phyloP scores from a whole-genome alignment of 805 yeast genomes.

The Saccharomycopsis sp. region DNA sequence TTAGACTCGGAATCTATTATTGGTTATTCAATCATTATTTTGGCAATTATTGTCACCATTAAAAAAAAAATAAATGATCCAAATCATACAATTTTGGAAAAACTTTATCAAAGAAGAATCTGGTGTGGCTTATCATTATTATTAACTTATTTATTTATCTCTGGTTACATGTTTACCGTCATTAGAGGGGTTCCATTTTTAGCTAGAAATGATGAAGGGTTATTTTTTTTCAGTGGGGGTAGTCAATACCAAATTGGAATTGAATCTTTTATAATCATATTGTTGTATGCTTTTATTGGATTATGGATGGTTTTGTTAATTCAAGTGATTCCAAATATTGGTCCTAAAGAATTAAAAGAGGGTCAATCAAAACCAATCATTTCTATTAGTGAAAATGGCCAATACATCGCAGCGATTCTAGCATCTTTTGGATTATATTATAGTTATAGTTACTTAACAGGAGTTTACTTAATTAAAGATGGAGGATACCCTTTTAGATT shows the following conservation, averaged over 20 bases:
- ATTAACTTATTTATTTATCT: conserved; percentile 34
- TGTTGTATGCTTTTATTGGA: conserved; percentile 39
- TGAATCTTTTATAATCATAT: conserved; percentile 46
- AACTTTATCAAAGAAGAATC: conserved; percentile 19
- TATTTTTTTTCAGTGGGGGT: conserved; percentile 54
- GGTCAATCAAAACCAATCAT: background rate
- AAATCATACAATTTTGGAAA: conserved; percentile 4
- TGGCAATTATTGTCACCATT: conserved; percentile 9
- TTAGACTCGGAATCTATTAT: conserved; percentile 7
- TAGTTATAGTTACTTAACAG: conserved; percentile 32
- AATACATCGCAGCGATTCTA: conserved; percentile 18
- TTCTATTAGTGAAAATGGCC: background rate
- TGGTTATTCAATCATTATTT: conserved; percentile 3
- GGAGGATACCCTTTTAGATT: conserved; percentile 37
- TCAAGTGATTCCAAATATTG: conserved; percentile 16
- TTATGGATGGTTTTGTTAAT: conserved; percentile 31
- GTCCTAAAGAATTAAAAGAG: background rate
- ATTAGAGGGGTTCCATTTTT: conserved; percentile 55
- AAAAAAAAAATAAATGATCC: conserved; percentile 8
- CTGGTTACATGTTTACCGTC: conserved; percentile 57
- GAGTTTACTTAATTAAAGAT: conserved; percentile 37
- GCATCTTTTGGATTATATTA: conserved; percentile 27
- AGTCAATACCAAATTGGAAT: conserved; percentile 59
- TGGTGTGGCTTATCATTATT: conserved; percentile 28
- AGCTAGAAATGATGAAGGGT: conserved; percentile 39